Conservation (phyloP, 208 protist genomes). For the Porcisia deanei region DNA sequence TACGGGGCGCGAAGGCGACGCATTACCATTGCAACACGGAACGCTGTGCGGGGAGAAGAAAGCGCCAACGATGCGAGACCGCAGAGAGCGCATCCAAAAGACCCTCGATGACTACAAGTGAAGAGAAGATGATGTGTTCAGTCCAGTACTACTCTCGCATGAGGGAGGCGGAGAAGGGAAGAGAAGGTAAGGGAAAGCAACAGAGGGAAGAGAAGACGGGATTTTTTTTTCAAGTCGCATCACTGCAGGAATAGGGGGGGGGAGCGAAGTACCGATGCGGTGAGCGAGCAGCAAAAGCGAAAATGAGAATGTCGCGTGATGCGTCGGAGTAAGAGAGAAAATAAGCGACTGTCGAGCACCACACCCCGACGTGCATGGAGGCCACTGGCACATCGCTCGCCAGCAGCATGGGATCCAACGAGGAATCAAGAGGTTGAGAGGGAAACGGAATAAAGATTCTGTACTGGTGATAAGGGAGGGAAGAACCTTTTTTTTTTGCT, state of each 20-base stretch:
- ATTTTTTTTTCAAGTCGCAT: neutral
- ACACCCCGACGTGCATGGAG: neutral
- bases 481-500: neutral
- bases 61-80: neutral
- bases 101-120: neutral
- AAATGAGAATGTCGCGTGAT: neutral
- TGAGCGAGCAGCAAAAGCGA: neutral
- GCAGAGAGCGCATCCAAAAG: constrained; percentile 2
- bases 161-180: neutral
- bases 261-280: neutral
- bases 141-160: neutral
- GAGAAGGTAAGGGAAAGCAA: neutral
- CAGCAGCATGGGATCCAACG: neutral
- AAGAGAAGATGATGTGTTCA: neutral
- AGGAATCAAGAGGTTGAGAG: neutral
- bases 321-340: neutral
- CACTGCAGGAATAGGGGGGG: neutral
- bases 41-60: neutral
- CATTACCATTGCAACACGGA: neutral
- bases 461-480: too few relatives aligned
- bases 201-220: neutral
- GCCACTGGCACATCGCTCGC: neutral
- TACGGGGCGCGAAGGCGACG: neutral
- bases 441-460: neutral
- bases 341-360: neutral